phyloP scores from a whole-genome alignment of 257 asterid species.

The Fraxinus anomala region DNA sequence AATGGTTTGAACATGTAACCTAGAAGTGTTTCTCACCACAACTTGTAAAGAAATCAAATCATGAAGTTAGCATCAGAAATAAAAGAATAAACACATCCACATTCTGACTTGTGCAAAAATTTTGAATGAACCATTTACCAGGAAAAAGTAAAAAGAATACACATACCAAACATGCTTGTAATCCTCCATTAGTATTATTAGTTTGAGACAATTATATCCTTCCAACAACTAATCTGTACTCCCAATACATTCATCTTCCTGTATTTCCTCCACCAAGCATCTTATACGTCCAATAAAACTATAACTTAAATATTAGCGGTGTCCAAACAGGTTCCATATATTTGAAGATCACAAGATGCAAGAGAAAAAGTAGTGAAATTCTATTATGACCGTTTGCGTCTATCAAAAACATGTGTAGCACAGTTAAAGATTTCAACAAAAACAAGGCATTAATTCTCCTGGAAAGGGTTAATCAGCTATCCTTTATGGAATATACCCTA shows the following conservation, averaged over 20 bases:
- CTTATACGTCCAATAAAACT: no score
- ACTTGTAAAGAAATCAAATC: background rate
- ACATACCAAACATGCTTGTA: constrained; percentile 14
- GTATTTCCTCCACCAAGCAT: background rate
- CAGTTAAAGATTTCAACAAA: constrained; percentile 7
- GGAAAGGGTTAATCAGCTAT: background rate
- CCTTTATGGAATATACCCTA: constrained; percentile 7
- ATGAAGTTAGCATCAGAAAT: constrained; percentile 17
- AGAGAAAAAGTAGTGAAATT: constrained; percentile 19
- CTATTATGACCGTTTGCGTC: constrained; percentile 10
- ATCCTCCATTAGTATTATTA: constrained; percentile 5
- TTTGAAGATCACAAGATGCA: constrained; percentile 2
- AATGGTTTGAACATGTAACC: background rate
- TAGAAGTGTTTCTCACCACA: background rate
- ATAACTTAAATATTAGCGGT: background rate
- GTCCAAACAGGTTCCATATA: background rate
- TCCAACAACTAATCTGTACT: background rate
- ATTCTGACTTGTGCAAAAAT: background rate
- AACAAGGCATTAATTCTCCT: background rate
- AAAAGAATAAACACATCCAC: background rate
- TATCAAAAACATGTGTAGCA: background rate
- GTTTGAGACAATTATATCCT: constrained; percentile 18
- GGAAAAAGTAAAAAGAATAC: constrained; percentile 2
- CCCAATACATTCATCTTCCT: constrained; percentile 3
- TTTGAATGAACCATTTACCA: constrained; percentile 11